Conservation (phyloP, 2,329 filamentous ascomycete genomes). For the Botrytis elliptica region DNA sequence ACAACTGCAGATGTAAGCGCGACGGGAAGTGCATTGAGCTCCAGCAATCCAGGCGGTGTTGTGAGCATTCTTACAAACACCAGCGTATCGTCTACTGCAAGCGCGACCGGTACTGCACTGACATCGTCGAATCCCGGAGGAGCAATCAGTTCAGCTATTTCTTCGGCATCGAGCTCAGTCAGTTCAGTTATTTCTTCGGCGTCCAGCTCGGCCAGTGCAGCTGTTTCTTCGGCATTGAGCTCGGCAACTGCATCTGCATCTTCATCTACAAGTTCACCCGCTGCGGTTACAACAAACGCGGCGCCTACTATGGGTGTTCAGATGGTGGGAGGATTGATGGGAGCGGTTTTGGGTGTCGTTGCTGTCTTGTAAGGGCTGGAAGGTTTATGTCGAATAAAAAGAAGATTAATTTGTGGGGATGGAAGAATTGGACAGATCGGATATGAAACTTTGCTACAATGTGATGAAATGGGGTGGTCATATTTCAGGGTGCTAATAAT, state of each 20-base stretch:
- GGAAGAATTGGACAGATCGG: background rate
- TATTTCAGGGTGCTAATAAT: background rate
- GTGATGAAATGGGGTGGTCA: background rate
- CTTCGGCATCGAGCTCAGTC: background rate
- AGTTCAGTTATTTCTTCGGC: background rate
- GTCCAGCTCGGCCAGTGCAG: background rate
- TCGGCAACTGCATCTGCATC: background rate
- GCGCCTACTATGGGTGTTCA: background rate
- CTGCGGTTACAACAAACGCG: background rate
- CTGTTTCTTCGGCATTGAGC: background rate
- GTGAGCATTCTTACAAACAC: background rate
- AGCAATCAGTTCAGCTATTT: background rate
- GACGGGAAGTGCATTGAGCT: background rate
- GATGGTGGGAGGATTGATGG: slow-evolving; percentile 17
- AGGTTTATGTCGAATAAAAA: background rate
- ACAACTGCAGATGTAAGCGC: background rate
- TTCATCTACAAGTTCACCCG: background rate
- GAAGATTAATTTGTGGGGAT: background rate
- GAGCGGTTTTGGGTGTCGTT: slow-evolving; percentile 3
- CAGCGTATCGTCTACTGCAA: background rate
- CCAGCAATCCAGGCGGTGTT: background rate
- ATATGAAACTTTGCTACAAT: background rate
- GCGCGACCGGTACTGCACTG: background rate
- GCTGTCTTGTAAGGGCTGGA: background rate
- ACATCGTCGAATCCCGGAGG: background rate